Conservation (phyloP, 805 yeast species). For the Suhomyces emberorum region DNA sequence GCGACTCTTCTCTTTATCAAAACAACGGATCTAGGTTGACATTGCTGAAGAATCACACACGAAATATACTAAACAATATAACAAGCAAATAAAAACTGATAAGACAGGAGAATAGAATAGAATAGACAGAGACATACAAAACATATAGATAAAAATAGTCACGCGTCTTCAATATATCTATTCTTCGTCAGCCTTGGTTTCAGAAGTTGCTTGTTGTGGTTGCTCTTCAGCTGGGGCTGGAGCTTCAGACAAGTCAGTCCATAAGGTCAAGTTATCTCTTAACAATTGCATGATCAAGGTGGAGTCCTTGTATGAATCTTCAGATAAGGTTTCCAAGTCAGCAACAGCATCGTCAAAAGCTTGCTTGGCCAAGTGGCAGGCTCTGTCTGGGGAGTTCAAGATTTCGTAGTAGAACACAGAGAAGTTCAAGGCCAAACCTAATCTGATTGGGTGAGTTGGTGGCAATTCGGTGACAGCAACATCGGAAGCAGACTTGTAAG, state of each 20-base stretch:
- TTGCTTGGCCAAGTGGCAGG: conserved; percentile 98
- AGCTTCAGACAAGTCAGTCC: conserved; percentile 95
- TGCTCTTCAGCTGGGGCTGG: conserved; percentile 39
- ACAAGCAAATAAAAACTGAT: conserved; percentile 4
- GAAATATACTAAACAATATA: conserved; percentile 6
- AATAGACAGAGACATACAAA: conserved; percentile 4
- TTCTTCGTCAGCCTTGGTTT: conserved; percentile 21
- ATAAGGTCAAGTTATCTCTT: conserved; percentile 96
- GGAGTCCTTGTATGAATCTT: conserved; percentile 97
- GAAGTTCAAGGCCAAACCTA: conserved; percentile 96
- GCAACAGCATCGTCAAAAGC: conserved; percentile 99
- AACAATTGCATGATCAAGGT: conserved; percentile 98
- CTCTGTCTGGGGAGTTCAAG: conserved; percentile 96
- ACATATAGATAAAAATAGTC: conserved; percentile 3
- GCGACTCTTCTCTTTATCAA: conserved; percentile 4
- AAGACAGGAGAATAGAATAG: conserved; percentile 5
- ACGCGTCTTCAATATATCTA: conserved; percentile 11
- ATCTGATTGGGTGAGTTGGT: conserved; percentile 97
- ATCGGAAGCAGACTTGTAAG: conserved; percentile 93
- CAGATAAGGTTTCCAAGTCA: conserved; percentile 94
- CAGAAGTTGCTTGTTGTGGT: conserved; percentile 16
- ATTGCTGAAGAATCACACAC: conserved; percentile 4
- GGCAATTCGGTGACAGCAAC: conserved; percentile 96
- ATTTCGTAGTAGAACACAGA: conserved; percentile 98
- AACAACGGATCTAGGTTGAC: conserved; percentile 6